Evolutionary conservation across 163 green algal species (phyloP), one percentile per base, ranked within the genome.

Genomic region (Chlamydomonas reinhardtii): DNA sequence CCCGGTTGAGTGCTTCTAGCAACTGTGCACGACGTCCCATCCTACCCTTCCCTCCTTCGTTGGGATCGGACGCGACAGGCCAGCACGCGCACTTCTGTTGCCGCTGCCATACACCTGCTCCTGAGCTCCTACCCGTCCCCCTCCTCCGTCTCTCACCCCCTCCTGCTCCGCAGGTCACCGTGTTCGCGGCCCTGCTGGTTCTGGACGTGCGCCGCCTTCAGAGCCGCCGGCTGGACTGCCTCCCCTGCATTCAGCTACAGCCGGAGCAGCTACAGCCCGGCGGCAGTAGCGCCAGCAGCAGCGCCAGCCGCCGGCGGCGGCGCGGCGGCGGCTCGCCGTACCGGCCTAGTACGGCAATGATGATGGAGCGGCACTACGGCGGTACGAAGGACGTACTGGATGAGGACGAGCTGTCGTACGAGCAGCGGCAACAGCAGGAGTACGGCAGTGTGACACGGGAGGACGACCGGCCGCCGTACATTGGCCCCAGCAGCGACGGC

Each of bases 111-210:
- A n/a, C n/a, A n/a, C n/a, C n/a, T n/a, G n/a, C n/a, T n/a, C n/a
- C n/a, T n/a, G n/a, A n/a, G n/a, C n/a, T 14, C 39, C 39, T 8
- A 48, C 5, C 39, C 39, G 39, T 8, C 39, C 39, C 5, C 39
- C 39, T 8, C 5, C 39, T 8, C 39, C 5, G 5, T 8, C 39
- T 5, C 39, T 8, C 39, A 8, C 5, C 39, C 39, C 39, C 39
- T 14, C 8, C 5, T 8, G 39, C 39, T 3, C 29, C 14, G 15
- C 95, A 98, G 93, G 92, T 98, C 22, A 98, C 96, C 3, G 96
- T 93, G 9, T 98, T 99, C 89, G 93, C 97, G 69, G 92, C 95
- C 19, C 89, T 98, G 71, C 89, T 98, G 78, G 84, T 93, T 2
- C 73, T 98, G 66, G 96, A 99, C 89, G 89, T 86, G 19, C 74